Evolutionary conservation across 2,329 filamentous ascomycete species (phyloP), one percentile per base, ranked within the genome.

Genomic region (Pleoardoris graminearum): DNA sequence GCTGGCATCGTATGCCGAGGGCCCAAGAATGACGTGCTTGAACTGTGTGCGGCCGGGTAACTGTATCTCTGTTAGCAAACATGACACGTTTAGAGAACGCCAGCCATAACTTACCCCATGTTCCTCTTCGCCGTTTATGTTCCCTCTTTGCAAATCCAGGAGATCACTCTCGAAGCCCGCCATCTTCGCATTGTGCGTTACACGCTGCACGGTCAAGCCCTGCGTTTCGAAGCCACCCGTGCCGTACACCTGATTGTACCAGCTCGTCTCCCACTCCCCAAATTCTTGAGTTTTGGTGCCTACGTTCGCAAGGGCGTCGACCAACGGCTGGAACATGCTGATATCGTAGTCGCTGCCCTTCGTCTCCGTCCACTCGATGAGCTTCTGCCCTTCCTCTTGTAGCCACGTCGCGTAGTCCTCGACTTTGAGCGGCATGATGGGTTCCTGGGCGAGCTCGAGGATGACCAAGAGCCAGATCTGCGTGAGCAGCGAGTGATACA

Each of bases 21-120:
- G 94, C 1, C 89, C 93, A 69, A 92, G 96, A 51, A 99, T 77
- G 67, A 95, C 82, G 74, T 97, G 94, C 73, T 95, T 96, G 80
- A 91, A 99, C 75, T 97, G 94, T 4, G 89, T 89, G 59, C 93
- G 86, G 63, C 90, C 90, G 33, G 90, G 89, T 4, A 96, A 82
- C 70, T 73, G 45, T 48, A 50, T 3, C 11, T 43, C 6, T 35
- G 45, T 65, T 44, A 58, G 58, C 39, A 53, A 5, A n/a, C n/a
- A n/a, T n/a, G n/a, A n/a, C n/a, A n/a, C n/a, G n/a, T n/a, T n/a
- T n/a, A n/a, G n/a, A n/a, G n/a, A n/a, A n/a, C n/a, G n/a, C n/a
- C n/a, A n/a, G n/a, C n/a, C n/a, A n/a, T n/a, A 41, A 67, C 89
- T 80, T 83, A 95, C 88, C 53, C 91, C 91, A 58, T 74, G 69